Evolutionary conservation across 345 rosid genomes (phyloP).

Genomic region (Fremontodendron californicum): DNA sequence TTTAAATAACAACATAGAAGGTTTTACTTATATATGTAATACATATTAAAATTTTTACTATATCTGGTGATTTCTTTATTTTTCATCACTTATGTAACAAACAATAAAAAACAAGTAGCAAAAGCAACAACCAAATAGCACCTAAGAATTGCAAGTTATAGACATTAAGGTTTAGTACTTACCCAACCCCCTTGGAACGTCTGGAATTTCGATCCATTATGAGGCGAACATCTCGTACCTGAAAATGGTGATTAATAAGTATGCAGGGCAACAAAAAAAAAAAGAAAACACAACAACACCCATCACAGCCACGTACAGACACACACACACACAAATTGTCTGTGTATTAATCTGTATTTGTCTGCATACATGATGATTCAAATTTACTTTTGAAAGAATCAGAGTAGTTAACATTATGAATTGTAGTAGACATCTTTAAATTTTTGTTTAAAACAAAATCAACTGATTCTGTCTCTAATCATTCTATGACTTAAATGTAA

Average conservation of each 20-base stretch:
- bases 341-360: background rate
- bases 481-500: background rate
- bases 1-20: background rate
- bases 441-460: background rate
- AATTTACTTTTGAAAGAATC: background rate
- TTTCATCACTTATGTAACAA: background rate
- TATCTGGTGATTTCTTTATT: background rate
- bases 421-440: no score
- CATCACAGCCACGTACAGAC: no score
- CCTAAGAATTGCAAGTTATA: background rate
- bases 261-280: slow-evolving; percentile 1
- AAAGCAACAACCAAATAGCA: background rate
- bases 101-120: background rate
- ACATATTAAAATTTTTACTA: background rate
- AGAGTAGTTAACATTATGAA: background rate
- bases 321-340: background rate
- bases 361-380: background rate
- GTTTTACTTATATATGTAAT: background rate
- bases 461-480: background rate
- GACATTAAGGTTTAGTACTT: slow-evolving; percentile 22
- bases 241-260: slow-evolving; percentile 24
- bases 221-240: slow-evolving; percentile 97
- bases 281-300: background rate
- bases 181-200: slow-evolving; percentile 97
- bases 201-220: slow-evolving; percentile 98